Base-by-base conservation (phyloP, 2,329 filamentous ascomycete genomes). In the Tympanopsis confertula region DNA sequence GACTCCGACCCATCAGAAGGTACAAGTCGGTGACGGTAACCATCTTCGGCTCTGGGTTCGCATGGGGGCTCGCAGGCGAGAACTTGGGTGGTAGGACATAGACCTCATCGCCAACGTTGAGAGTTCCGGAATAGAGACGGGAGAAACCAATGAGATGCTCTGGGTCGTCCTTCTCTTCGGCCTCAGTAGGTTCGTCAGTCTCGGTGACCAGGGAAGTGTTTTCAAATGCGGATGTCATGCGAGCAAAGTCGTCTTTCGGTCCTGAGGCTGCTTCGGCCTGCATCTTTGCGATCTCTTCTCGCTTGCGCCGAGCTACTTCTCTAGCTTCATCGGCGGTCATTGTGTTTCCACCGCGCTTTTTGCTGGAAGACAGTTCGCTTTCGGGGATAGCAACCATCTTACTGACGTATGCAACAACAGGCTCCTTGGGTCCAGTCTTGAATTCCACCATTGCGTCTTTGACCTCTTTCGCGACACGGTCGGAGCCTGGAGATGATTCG, bases 351-450 rank as follows among this genome's bases (percentile, higher is more conserved):
- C 62, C 57, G 13, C 77, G 71, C 35, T 86, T 72, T 57, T 82
- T 93, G 56, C 94, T 94, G 38, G 89, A 76, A 0, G 86, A 84
- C 4, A 98, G 66, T 49, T 98, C 89, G 57, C 86, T 95, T 51
- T 93, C 86, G 0, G 87, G 89, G 12, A 98, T 71, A 0, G 91
- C 91, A 2, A 96, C 85, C 87, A 98, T 95, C 57, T 98, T 98
- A 62, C 89, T 96, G 42, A 98, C 85, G 47, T 94, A 98, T 5
- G 86, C 89, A 2, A 98, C 86, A 0, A 94, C 78, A 0, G 89
- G 88, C 40, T 83, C 82, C 1, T 78, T 69, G 28, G 73, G 68
- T 0, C 68, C 69, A 3, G 74, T 74, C 50, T 83, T 84, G 53
- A 94, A 95, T 1, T 78, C 69, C 2, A 83, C 62, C 79, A 96